A percentile compares a stretch with the other conserved stretches of the same genome.
Evolutionary conservation across 1,284 basidiomycete species (phyloP).

Genomic region (Sanguinoderma infundibulare): DNA sequence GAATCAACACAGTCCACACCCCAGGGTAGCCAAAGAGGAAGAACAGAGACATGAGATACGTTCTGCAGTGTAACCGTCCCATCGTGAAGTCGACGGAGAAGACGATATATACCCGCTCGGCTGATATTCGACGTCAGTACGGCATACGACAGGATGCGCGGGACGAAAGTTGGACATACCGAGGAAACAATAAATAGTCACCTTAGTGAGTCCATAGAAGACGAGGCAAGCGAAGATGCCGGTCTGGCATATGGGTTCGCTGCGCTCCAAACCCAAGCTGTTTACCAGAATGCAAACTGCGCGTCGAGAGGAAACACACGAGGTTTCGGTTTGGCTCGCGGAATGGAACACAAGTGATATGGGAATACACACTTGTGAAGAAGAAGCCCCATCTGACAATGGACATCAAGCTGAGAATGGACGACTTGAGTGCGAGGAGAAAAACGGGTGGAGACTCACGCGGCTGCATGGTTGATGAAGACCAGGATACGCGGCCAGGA

Average conservation of each 20-base stretch:
- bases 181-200: conserved; percentile 46
- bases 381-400: conserved; percentile 39
- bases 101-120: conserved; percentile 43
- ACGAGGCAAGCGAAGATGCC: conserved; percentile 43
- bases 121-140: conserved; percentile 24
- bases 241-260: conserved; percentile 35
- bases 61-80: conserved; percentile 35
- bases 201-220: conserved; percentile 42
- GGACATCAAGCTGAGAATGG: too few species aligned
- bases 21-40: conserved; percentile 38
- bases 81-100: conserved; percentile 27
- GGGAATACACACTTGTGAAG: conserved; percentile 37
- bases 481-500: conserved; percentile 35
- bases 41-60: conserved; percentile 40
- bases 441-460: conserved; percentile 31
- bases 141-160: background rate
- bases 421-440: background rate
- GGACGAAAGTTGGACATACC: conserved; percentile 24
- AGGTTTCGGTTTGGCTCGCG: background rate
- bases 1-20: conserved; percentile 37
- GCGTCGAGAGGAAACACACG: too few species aligned
- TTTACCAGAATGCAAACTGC: conserved; percentile 41
- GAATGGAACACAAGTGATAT: background rate
- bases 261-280: conserved; percentile 42
- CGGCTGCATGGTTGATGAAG: conserved; percentile 35